phyloP scores from a whole-genome alignment of 177 flowering plant genomes.

The Vitis hybrid region DNA sequence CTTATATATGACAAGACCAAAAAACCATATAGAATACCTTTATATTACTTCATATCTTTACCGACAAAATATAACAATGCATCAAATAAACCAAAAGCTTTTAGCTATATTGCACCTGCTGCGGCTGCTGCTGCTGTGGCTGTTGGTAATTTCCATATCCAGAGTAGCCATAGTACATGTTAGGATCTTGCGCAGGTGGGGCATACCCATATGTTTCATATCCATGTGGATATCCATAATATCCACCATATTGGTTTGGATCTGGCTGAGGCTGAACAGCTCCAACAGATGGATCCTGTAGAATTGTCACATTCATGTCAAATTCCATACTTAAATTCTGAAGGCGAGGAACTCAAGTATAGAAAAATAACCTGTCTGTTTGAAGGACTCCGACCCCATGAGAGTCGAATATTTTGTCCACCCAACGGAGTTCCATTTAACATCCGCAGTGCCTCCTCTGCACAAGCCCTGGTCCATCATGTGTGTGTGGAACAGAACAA shows the following conservation, averaged over 20 bases:
- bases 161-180: conserved; percentile 63
- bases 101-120: conserved; percentile 21
- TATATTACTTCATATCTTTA: too few species aligned
- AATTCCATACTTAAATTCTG: background rate
- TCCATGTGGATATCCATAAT: conserved; percentile 67
- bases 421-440: conserved; percentile 75
- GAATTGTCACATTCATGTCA: background rate
- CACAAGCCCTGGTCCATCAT: conserved; percentile 52
- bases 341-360: background rate
- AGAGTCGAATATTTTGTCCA: conserved; percentile 71
- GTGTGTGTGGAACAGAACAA: background rate
- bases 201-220: conserved; percentile 76
- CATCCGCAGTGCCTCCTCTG: conserved; percentile 78
- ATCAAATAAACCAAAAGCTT: too few species aligned
- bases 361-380: conserved; percentile 59
- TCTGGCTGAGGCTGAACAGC: conserved; percentile 59
- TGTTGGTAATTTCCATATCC: conserved; percentile 63
- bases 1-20: too few species aligned
- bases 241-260: conserved; percentile 65
- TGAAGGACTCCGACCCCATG: conserved; percentile 93
- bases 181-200: conserved; percentile 67
- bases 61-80: too few species aligned
- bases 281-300: conserved; percentile 25
- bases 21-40: too few species aligned
- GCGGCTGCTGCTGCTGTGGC: conserved; percentile 39